Percentiles rank a stretch among this genome's conserved stretches.
Evolutionary conservation across 2,329 filamentous ascomycete species (phyloP).

Genomic region (Leptographium lundbergii): DNA sequence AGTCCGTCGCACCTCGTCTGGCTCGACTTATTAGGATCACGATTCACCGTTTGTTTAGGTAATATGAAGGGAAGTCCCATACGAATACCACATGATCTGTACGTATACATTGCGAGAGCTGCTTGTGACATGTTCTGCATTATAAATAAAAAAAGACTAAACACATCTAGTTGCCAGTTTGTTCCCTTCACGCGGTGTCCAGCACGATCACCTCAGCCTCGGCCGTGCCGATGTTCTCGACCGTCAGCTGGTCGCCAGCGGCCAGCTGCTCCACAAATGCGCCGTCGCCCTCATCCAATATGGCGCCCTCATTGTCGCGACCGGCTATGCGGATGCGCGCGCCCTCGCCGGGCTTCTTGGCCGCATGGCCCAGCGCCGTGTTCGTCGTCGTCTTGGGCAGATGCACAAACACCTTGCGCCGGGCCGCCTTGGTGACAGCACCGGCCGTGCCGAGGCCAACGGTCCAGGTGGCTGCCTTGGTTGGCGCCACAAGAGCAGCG

Average conservation of each 20-base stretch:
- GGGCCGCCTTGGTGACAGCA: conserved; percentile 33
- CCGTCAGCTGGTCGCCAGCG: conserved; percentile 48
- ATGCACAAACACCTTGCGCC: conserved; percentile 69
- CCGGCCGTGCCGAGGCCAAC: conserved; percentile 50
- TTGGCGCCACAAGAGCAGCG: conserved; percentile 58
- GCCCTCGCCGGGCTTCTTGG: conserved; percentile 42
- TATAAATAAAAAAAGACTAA: too few relatives aligned
- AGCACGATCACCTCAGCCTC: conserved; percentile 59
- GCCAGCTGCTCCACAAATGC: conserved; percentile 36
- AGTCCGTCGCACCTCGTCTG: too few relatives aligned
- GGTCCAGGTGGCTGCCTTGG: conserved; percentile 47
- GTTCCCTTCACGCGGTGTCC: conserved; percentile 38
- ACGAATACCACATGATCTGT: too few relatives aligned
- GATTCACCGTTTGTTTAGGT: too few relatives aligned
- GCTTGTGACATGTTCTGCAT: too few relatives aligned
- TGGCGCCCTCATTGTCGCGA: conserved; percentile 41
- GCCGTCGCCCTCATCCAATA: conserved; percentile 68
- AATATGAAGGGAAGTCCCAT: too few relatives aligned
- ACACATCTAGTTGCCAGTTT: not conserved
- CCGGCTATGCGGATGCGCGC: conserved; percentile 58
- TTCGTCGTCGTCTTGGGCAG: conserved; percentile 52
- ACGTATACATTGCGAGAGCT: too few relatives aligned
- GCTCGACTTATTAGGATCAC: too few relatives aligned
- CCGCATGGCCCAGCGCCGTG: not conserved
- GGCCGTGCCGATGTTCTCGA: conserved; percentile 55